Evolutionary conservation across 1,284 basidiomycete species (phyloP), one percentile per base, ranked within the genome.

Genomic region (Fomitopsis pinicola): DNA sequence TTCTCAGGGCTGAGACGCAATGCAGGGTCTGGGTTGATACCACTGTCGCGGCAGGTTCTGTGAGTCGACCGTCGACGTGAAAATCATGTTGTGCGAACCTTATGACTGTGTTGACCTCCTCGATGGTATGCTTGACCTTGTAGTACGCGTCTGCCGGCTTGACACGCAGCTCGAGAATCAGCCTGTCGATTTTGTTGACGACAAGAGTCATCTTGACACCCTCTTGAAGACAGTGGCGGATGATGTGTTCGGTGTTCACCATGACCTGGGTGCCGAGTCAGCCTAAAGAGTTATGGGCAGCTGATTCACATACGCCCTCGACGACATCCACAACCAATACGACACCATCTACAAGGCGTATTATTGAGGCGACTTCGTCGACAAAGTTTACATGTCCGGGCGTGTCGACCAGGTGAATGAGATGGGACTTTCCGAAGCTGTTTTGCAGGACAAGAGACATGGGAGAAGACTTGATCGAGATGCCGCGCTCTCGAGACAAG

Each of bases 101-200:
- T 69, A 98, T 97, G 74, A 95, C 88, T 2, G 91, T 92, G 76
- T 99, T 99, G 63, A 99, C 91, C 75, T 99, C 97, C 73, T 99
- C 97, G 63, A 99, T 97, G 5, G 97, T 97, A 72, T 98, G 97
- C 75, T 95, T 97, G 68, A 99, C 93, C 82, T 99, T 99, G 80
- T 97, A 98, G 80, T 94, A 99, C 1, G 97, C 97, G 71, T 99
- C 97, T 52, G 89, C 80, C 55, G 97, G 97, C 68, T 97, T 97
- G 67, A 99, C 88, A 40, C 97, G 90, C 59, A 99, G 83, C 76
- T 99, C 97, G 55, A 99, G 85, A 66, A 99, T 97, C 54, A 99
- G 85, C 60, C 97, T 87, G 77, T 99, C 97, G 70, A 99, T 89
- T 83, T 99, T 99, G 83, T 99, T 99, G 67, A 99, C 85, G 19